phyloP scores from a whole-genome alignment of 345 rosid genomes.

The Linum usitatissimum region DNA sequence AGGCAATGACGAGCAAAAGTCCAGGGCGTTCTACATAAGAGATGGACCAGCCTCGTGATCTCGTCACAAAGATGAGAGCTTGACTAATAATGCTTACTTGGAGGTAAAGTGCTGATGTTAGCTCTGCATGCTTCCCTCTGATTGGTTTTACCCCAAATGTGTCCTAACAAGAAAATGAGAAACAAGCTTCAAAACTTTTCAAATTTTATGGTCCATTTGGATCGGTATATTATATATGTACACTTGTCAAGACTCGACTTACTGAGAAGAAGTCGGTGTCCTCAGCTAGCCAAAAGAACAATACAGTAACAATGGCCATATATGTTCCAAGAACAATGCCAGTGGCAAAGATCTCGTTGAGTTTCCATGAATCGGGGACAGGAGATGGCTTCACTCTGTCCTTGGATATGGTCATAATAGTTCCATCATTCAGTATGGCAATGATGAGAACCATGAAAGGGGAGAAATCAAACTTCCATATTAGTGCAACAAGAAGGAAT shows the following conservation, averaged over 20 bases:
- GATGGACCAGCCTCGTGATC: slow-evolving; percentile 4
- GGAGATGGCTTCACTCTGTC: slow-evolving; percentile 7
- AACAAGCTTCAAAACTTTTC: background rate
- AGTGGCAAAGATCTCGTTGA: slow-evolving; percentile 2
- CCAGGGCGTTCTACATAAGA: slow-evolving; percentile 2
- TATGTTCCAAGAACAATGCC: slow-evolving; percentile 3
- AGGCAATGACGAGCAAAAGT: background rate
- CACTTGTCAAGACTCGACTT: background rate
- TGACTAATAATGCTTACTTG: slow-evolving; percentile 4
- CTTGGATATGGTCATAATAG: slow-evolving; percentile 2
- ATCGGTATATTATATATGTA: background rate
- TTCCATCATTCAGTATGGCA: slow-evolving; percentile 1
- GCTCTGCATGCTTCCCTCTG: slow-evolving; percentile 1
- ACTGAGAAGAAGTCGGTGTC: background rate
- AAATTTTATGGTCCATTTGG: background rate
- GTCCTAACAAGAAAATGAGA: background rate
- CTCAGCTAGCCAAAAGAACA: slow-evolving; percentile 2
- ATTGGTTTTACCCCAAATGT: slow-evolving; percentile 1
- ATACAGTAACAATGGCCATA: background rate
- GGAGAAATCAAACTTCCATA: slow-evolving; percentile 3
- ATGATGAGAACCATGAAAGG: slow-evolving; percentile 7
- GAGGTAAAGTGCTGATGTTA: background rate
- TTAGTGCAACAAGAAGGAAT: background rate
- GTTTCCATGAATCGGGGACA: slow-evolving; percentile 2
- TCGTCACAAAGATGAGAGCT: slow-evolving; percentile 5